Conservation (phyloP, 2,329 filamentous ascomycete genomes). For the Claviceps africana region DNA sequence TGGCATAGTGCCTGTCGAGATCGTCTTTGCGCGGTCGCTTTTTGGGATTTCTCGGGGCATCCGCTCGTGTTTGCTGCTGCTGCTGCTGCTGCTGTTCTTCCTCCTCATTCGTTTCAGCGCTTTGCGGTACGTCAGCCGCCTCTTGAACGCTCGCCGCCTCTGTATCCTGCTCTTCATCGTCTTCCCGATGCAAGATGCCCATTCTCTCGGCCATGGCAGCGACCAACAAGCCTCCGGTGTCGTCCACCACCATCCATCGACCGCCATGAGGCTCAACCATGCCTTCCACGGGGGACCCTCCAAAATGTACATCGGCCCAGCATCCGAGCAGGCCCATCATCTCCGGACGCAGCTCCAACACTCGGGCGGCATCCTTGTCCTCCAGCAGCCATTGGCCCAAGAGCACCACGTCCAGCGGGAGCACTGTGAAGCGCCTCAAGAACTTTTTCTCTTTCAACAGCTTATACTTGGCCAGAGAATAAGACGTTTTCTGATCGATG, state of each 20-base stretch:
- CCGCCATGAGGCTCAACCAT: conserved; percentile 20
- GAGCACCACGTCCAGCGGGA: conserved; percentile 68
- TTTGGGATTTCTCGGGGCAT: conserved; percentile 8
- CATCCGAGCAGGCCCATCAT: conserved; percentile 67
- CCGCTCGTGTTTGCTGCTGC: conserved; percentile 4
- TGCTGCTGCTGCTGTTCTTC: not conserved
- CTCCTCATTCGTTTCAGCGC: not conserved
- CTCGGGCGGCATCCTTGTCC: conserved; percentile 66
- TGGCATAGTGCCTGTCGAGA: conserved; percentile 50
- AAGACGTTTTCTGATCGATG: conserved; percentile 86
- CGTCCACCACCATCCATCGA: conserved; percentile 72
- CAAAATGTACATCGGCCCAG: conserved; percentile 78
- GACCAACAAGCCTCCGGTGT: conserved; percentile 69
- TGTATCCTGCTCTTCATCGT: conserved; percentile 14
- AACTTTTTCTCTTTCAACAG: conserved; percentile 90
- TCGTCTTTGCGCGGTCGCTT: conserved; percentile 27
- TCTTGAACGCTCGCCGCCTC: not conserved
- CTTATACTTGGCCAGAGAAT: conserved; percentile 91
- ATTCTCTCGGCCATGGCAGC: conserved; percentile 80
- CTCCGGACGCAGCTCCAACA: conserved; percentile 79
- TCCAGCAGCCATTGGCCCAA: conserved; percentile 65
- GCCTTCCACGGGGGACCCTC: conserved; percentile 16
- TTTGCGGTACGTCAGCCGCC: not conserved
- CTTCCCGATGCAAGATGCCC: conserved; percentile 53
- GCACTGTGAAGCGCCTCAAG: conserved; percentile 68